Base-by-base conservation (phyloP, 441 rosid species). In the Jatropha multifida region DNA sequence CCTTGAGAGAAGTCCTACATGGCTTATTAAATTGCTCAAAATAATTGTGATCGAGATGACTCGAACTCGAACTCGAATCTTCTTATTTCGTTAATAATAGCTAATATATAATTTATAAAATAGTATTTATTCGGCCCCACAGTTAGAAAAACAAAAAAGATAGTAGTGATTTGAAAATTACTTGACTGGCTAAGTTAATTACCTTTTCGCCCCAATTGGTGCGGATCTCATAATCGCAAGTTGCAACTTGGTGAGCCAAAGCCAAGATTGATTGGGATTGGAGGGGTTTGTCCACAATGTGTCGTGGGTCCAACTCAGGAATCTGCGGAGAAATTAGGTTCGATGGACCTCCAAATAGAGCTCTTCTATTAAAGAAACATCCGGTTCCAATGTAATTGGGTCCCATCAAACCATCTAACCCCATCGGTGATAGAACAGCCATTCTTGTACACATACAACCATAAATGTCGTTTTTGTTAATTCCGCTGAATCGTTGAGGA, bases 181-280 rank as follows among this genome's bases (percentile, higher is more conserved):
- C 6, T 42, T 42, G 1, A 14, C 17, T 1, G 18, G 6, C 9
- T 56, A 8, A 6, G 1, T 66, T 52, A 4, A 15, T 52, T 72
- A 81, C 95, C 93, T 87, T 77, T 5, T 73, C 74, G 61, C 96
- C 97, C 94, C 96, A 89, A 9, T 42, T 61, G n/a, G 92, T 83
- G 46, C 80, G 68, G 41, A 40, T 67, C 82, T 92, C 96, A 62
- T 79, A 89, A 10, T 58, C 65, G 71, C 87, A 85, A 41, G 81
- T 61, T 8, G 93, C 89, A 3, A 88, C 90, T 9, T 54, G 51
- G 27, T 84, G 79, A 9, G 90, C 89, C 72, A 83, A 38, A 15
- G 80, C 85, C 84, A 82, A 63, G 70, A 73, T 61, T 55, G 74
- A 61, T 2, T 42, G 78, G 6, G 86, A 77, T 44, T 71, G 78